These are phyloP conservation scores for Pholiota adiposa DNA, from an alignment of 1,284 basidiomycete species.

Conservation along the genomic window DNA sequence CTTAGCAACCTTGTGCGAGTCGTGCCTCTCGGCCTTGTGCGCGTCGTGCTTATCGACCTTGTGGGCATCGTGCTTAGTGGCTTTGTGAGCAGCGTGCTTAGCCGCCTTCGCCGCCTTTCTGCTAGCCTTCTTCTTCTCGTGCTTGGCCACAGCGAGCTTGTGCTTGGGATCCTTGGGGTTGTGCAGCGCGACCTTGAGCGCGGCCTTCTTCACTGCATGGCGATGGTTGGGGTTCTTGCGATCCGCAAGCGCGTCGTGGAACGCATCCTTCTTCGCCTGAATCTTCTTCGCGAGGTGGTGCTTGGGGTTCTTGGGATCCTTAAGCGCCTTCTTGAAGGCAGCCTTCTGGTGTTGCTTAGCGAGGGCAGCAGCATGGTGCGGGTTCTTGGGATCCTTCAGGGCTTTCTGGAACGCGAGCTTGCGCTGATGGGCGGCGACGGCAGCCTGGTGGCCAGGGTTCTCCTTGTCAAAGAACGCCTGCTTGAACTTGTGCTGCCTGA, in stretches of 20 bases:
- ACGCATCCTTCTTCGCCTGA: conserved; percentile 3
- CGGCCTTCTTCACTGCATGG: neutral
- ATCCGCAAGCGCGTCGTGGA: neutral
- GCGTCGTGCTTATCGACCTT: neutral
- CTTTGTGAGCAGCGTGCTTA: no score
- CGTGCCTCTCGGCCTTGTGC: neutral
- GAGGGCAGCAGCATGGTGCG: conserved; percentile 14
- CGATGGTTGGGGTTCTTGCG: neutral
- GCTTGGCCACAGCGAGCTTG: neutral
- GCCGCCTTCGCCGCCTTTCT: no score
- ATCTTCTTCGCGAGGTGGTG: conserved; percentile 9
- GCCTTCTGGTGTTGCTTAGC: neutral
- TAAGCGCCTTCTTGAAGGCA: conserved; percentile 4
- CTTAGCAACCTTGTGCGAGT: neutral
- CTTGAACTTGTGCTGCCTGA: conserved; percentile 13
- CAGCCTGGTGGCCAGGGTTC: conserved; percentile 4
- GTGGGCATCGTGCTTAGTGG: no score
- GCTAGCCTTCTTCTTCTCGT: neutral
- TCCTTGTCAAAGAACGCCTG: conserved; percentile 9
- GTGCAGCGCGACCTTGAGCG: neutral
- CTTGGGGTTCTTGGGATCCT: conserved; percentile 10
- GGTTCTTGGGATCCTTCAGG: conserved; percentile 12
- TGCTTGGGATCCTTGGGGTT: neutral
- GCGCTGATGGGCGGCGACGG: conserved; percentile 7
- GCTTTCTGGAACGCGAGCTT: conserved; percentile 1